Evolutionary conservation across 768 basidiomycete genomes (phyloP), one percentile per base, ranked within the genome.

Genomic region (Pulveroboletus frians): DNA sequence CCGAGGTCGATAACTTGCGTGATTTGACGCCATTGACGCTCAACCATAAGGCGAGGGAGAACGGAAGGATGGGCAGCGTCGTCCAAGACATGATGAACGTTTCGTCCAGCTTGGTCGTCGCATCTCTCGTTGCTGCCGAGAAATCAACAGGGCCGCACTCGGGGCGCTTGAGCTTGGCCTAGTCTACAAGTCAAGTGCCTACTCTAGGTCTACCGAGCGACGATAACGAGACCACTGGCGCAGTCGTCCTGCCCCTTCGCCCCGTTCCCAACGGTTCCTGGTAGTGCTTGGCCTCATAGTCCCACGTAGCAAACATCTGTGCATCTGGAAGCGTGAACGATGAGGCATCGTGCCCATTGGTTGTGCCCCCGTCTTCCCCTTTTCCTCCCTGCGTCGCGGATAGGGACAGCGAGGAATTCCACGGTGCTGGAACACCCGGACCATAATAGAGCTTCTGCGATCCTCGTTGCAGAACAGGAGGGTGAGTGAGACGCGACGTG

Each of bases 1-100:
- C 94, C 29, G 79, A 80, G 0, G 76, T 75, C 1, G 88, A 88
- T 9, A 97, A 74, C 0, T 90, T 92, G 45, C 80, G 76, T 49
- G 83, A 87, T 14, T 78, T 77, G 9, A 78, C 70, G 4, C 93
- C 93, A 71, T 91, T 88, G 0, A 73, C 55, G 29, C 81, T 78
- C 15, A 92, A 73, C 3, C 78, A 60, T 1, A 74, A 58, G 0
- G 87, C 78, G 15, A 83, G 46, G 21, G 72, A 41, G 30, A 80
- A 61, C 1, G 82, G 73, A 23, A 77, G 38, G 39, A 69, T 27
- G 23, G 71, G 71, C 15, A 77, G 49, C 18, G 71, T 63, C 20
- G 51, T 51, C 57, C 49, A 57, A 29, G 52, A 43, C 63, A 64
- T 62, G 47, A 4, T 0, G 6, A 11, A 9, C 2, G 32, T 17